phyloP scores from a whole-genome alignment of 2,329 filamentous ascomycete species.

The Cytospora piceicola region DNA sequence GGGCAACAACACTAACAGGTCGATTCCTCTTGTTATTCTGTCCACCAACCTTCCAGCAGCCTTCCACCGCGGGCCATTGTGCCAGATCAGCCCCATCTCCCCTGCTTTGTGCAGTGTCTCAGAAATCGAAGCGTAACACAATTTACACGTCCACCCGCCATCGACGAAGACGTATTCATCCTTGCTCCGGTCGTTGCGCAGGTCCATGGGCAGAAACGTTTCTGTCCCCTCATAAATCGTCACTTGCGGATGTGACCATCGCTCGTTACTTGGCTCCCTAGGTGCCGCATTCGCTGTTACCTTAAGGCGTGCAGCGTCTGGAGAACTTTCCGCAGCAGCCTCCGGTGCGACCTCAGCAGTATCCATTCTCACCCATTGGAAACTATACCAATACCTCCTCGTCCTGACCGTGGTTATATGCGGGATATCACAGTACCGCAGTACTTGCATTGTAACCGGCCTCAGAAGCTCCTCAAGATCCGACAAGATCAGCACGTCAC shows the following conservation, averaged over 20 bases:
- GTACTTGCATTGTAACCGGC: conserved; percentile 40
- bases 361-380: conserved; percentile 41
- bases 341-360: not conserved
- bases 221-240: conserved; percentile 44
- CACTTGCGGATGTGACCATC: conserved; percentile 52
- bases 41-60: conserved; percentile 46
- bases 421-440: conserved; percentile 44
- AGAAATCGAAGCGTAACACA: conserved; percentile 47
- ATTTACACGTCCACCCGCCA: conserved; percentile 52
- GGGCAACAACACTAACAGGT: conserved; percentile 44
- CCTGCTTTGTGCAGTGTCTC: conserved; percentile 41
- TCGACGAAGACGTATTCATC: conserved; percentile 43
- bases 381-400: conserved; percentile 45
- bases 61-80: conserved; percentile 47
- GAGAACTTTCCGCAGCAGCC: not conserved
- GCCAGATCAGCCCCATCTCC: conserved; percentile 49
- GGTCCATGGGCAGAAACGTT: conserved; percentile 46
- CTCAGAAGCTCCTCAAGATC: conserved; percentile 52
- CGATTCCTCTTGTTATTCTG: conserved; percentile 46
- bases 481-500: conserved; percentile 49
- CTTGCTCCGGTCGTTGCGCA: conserved; percentile 38
- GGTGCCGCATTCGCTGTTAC: not conserved
- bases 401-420: conserved; percentile 41
- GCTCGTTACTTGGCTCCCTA: conserved; percentile 30
- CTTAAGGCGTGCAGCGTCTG: not conserved